These are phyloP conservation scores for Tetrahymena thermophila DNA, from an alignment of 73 alveolate species.

Conservation along the genomic window DNA sequence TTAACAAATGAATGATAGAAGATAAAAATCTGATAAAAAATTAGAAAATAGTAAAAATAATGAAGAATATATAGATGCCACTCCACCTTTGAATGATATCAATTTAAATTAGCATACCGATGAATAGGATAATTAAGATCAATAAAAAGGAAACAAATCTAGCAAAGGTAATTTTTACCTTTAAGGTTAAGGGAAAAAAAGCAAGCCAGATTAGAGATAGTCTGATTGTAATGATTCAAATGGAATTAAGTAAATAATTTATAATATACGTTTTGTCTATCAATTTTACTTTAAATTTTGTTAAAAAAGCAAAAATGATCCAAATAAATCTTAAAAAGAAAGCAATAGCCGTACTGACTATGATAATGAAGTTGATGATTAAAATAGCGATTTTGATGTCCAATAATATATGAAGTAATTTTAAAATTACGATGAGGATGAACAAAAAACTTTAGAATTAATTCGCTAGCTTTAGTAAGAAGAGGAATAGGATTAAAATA, in stretches of 20 bases:
- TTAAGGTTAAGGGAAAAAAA: not conserved
- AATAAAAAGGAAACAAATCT: not conserved
- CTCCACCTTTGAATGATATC: not conserved
- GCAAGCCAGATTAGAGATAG: not conserved
- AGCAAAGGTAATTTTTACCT: not conserved
- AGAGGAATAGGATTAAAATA: not conserved
- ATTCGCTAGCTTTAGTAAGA: constrained; percentile 19
- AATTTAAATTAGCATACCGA: not conserved
- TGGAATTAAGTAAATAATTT: not conserved
- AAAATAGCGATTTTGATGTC: not conserved
- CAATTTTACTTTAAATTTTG: not conserved
- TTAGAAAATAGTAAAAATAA: not conserved
- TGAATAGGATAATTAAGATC: not conserved
- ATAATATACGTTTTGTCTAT: not conserved
- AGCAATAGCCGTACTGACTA: not conserved
- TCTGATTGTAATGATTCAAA: not conserved
- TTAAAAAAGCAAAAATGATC: not conserved
- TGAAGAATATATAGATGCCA: not conserved
- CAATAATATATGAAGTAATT: not conserved
- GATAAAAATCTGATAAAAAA: not conserved
- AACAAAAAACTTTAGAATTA: constrained; percentile 7
- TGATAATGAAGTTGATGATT: not conserved
- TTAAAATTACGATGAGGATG: constrained; percentile 18
- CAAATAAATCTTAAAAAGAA: not conserved
- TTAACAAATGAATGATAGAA: not conserved